phyloP scores from a whole-genome alignment of 2,329 filamentous ascomycete genomes.

The Fusarium bulbicola region DNA sequence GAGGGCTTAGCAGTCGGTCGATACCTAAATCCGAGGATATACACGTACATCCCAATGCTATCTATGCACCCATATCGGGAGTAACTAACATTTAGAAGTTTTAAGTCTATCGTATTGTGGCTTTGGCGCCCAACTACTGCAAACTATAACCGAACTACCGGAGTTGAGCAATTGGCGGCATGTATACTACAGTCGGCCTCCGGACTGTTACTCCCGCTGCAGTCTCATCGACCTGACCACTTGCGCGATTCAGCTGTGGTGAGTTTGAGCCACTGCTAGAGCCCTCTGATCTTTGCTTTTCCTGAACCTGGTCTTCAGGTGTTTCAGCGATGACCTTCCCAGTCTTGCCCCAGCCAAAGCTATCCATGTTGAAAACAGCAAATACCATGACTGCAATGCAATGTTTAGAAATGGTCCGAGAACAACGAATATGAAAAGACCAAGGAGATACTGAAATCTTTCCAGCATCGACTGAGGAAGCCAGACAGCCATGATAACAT shows the following conservation, averaged over 20 bases:
- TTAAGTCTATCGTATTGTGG: background rate
- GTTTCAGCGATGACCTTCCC: constrained; percentile 29
- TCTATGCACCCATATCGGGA: background rate
- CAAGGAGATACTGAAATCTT: constrained; percentile 31
- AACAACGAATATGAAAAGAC: constrained; percentile 35
- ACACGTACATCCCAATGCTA: background rate
- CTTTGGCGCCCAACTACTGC: background rate
- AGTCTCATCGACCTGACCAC: background rate
- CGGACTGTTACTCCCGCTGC: background rate
- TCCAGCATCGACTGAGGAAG: constrained; percentile 38
- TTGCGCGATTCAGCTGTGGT: background rate
- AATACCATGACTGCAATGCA: constrained; percentile 38
- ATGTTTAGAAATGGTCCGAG: constrained; percentile 40
- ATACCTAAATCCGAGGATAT: background rate
- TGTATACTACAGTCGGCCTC: constrained; percentile 14
- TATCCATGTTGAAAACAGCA: constrained; percentile 42
- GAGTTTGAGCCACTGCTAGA: background rate
- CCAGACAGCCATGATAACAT: constrained; percentile 37
- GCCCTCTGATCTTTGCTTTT: background rate
- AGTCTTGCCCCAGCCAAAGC: constrained; percentile 43
- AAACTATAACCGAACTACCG: background rate
- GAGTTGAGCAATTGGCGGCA: background rate
- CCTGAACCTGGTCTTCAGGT: background rate
- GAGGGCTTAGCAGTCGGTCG: too few relatives aligned
- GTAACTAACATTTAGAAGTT: background rate